Base-by-base conservation (phyloP, 345 rosid genomes). In the Toxicodendron radicans region DNA sequence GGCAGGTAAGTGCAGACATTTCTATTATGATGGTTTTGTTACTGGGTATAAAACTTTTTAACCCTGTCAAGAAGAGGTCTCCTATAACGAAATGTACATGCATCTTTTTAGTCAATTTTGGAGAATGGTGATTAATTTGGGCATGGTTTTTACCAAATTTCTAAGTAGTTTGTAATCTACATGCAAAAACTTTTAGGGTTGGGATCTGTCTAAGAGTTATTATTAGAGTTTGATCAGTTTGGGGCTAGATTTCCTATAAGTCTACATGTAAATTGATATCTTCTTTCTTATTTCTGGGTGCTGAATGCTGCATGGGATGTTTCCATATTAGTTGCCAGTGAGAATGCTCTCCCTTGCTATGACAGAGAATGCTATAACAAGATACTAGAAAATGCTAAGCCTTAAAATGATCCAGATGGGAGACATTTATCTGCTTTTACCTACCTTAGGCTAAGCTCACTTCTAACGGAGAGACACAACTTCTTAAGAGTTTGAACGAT, bases 261-360 rank as follows among this genome's bases (percentile, higher is more conserved):
- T 14, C 52, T 12, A 23, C 24, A 16, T 45, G 21, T 70, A 70
- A 73, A 70, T 59, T 73, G 17, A 14, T 58, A 1, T 53, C 38
- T 24, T 35, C 64, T 21, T 32, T 65, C 46, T 52, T 10, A 73
- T 10, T 10, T 63, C 10, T 83, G 93, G 99, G 99, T 95, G 81
- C 77, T 93, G 80, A 95, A 95, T 86, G 92, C 98, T 49, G 98
- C 98, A 45, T 93, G 99, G 98, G 97, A 95, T 84, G 95, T 70
- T 71, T 76, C 78, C 75, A 83, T 89, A 80, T 88, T 79, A 33
- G 89, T 95, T 72, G 95, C 89, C 9, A 87, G 97, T 76, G 98
- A 93, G 85, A 95, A 95, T 79, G 94, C 92, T 59, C 92, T 88
- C 73, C 93, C 95, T 66, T 91, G 97, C 78, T 83, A 90, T 63